Conservation (phyloP, 78 protist genomes). For the Polysphondylium violaceum region DNA sequence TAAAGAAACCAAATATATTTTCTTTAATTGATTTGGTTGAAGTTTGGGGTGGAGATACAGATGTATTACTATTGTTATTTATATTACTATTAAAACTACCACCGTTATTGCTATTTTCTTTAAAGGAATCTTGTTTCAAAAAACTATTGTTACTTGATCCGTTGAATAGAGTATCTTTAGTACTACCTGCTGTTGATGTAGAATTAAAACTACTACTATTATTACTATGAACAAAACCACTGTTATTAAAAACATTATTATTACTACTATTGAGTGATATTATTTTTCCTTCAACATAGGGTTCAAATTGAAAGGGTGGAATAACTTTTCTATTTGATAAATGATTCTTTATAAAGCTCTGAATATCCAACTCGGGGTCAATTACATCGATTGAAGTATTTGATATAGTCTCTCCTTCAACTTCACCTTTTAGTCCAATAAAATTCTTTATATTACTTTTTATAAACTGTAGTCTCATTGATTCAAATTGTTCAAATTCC, state of each 20-base stretch:
- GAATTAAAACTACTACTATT: not conserved
- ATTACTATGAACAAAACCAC: not conserved
- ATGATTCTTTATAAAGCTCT: constrained; percentile 31
- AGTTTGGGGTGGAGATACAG: not conserved
- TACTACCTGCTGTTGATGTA: no score
- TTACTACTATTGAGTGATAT: constrained; percentile 40
- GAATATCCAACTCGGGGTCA: constrained; percentile 54
- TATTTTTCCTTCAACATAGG: constrained; percentile 32
- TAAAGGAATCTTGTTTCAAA: no score
- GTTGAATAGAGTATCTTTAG: no score
- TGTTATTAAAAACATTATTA: not conserved
- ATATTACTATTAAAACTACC: not conserved
- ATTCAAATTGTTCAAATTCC: constrained; percentile 77
- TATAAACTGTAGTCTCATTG: constrained; percentile 53
- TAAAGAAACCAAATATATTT: constrained; percentile 61
- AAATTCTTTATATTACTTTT: constrained; percentile 64
- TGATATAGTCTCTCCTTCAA: not conserved
- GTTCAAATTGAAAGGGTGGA: constrained; percentile 54
- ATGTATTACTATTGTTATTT: not conserved
- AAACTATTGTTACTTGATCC: no score
- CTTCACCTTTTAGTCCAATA: constrained; percentile 43
- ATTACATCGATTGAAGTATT: constrained; percentile 10
- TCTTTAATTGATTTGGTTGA: not conserved
- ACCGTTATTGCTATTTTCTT: no score
- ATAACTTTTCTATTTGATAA: not conserved